Percentiles rank a stretch among this genome's conserved stretches.
Conservation (phyloP, 495 filamentous ascomycete species). For the Daldinia bambusicola region DNA sequence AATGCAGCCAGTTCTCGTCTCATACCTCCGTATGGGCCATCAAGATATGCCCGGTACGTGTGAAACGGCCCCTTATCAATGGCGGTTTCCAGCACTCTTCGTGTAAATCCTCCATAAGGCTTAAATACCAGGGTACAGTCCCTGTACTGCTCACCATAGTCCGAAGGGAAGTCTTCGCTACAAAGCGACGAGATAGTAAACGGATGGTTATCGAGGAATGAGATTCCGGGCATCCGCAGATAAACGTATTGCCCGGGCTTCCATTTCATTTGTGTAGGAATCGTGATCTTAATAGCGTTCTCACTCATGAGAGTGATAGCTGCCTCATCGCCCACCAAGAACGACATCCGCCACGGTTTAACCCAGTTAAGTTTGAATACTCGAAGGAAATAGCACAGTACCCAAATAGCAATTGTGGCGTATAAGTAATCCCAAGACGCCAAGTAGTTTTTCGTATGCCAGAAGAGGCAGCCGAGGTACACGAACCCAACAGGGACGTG, state of each 20-base stretch:
- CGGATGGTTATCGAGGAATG: constrained; percentile 89
- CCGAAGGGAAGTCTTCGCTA: constrained; percentile 84
- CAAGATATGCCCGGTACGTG: constrained; percentile 88
- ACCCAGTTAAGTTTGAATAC: constrained; percentile 87
- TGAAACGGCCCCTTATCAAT: constrained; percentile 83
- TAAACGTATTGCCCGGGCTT: constrained; percentile 95
- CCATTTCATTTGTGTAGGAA: constrained; percentile 93
- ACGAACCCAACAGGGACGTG: constrained; percentile 85
- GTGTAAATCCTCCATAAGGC: constrained; percentile 89
- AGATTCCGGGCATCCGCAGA: constrained; percentile 90
- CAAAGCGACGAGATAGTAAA: constrained; percentile 94
- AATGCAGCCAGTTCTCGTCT: constrained; percentile 90
- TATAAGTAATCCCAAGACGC: constrained; percentile 91
- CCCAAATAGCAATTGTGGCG: constrained; percentile 83
- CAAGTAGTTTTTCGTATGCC: constrained; percentile 94
- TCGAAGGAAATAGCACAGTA: constrained; percentile 69
- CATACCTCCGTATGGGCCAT: constrained; percentile 96
- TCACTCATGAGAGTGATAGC: constrained; percentile 88
- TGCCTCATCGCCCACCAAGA: constrained; percentile 87
- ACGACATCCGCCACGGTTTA: constrained; percentile 80
- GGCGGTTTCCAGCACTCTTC: constrained; percentile 78
- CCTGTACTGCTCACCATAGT: constrained; percentile 84
- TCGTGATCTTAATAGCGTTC: constrained; percentile 91
- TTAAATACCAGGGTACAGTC: constrained; percentile 92
- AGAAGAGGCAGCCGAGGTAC: constrained; percentile 88